phyloP scores from a whole-genome alignment of 2,329 filamentous ascomycete species.

The Zelopaecilomyces penicillatus region DNA sequence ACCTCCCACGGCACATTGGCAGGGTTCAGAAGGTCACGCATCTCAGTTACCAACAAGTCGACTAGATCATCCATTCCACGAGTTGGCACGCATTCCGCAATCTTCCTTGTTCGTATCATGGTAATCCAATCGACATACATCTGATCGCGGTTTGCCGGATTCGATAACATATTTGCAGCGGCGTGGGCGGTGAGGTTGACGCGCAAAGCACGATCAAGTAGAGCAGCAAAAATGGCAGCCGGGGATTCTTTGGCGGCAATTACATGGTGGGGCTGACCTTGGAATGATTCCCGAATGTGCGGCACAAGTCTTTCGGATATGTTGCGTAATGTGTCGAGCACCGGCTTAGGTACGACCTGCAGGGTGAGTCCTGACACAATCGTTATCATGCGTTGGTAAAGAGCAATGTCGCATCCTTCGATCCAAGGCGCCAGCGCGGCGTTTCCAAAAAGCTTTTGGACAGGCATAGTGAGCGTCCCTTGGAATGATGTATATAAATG shows the following conservation, averaged over 20 bases:
- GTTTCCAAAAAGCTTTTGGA: constrained; percentile 83
- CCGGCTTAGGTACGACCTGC: constrained; percentile 81
- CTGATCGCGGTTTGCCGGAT: constrained; percentile 79
- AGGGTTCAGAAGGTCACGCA: constrained; percentile 63
- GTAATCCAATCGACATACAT: constrained; percentile 92
- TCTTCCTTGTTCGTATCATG: constrained; percentile 53
- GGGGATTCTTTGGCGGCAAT: constrained; percentile 80
- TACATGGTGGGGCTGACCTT: constrained; percentile 76
- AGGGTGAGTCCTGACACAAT: constrained; percentile 83
- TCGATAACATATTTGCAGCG: constrained; percentile 84
- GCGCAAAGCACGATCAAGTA: constrained; percentile 78
- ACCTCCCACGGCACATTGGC: constrained; percentile 57
- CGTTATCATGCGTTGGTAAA: constrained; percentile 95
- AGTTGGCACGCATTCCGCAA: constrained; percentile 55
- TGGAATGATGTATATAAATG: constrained; percentile 92
- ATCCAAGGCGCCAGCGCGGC: constrained; percentile 84
- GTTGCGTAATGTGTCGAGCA: constrained; percentile 77
- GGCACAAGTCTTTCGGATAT: constrained; percentile 74
- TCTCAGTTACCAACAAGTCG: constrained; percentile 53
- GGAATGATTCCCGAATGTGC: constrained; percentile 79
- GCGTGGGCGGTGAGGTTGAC: constrained; percentile 93
- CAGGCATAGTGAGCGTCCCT: constrained; percentile 90
- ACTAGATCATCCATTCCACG: constrained; percentile 60
- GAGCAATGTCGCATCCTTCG: constrained; percentile 85
- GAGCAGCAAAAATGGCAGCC: constrained; percentile 76